Base-by-base conservation (phyloP, 192 early-diverging fungal genomes). In the Coemansia sp. region DNA sequence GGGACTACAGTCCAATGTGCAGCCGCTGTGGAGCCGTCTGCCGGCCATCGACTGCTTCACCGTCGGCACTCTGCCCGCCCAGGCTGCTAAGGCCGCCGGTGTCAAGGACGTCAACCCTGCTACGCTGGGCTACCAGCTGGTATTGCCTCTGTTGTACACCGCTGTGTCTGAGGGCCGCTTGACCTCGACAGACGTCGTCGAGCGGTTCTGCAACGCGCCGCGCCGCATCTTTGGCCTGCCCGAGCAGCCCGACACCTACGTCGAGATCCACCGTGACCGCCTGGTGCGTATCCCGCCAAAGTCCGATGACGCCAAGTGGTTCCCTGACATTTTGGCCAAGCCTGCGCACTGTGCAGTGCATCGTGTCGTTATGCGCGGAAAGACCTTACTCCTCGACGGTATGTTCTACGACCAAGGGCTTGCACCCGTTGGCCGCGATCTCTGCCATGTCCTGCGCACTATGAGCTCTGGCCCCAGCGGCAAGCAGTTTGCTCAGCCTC, bases 191-290 rank as follows among this genome's bases (percentile, higher is more conserved):
- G 96, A 97, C 67, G 82, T 99, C 50, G 76, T 86, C 30, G 75
- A 84, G 37, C 85, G 91, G 45, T 70, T 96, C 35, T 90, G 93
- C 80, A 87, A 86, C 13, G 95, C 96, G 73, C 97, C 97, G 34
- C 87, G 89, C 56, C 81, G 86, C 50, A 97, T 99, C 84, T 94
- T 99, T 77, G 90, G 90, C 22, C 74, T 99, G n/a, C 88, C 93
- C n/a, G 87, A 91, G 66, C 94, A 98, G 81, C 77, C 89, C 9
- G 95, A 98, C 66, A 97, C 97, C 12, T 96, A 94, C 52, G 85
- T 99, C 29, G 97, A 99, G 84, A 87, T 98, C 56, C 94, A 97
- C 76, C 80, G 94, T 64, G 95, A 95, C 69, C 88, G 94, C 20
- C 72, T 84, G 38, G 80, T 74, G 15, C 62, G 78, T 10, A 75